Evolutionary conservation across 805 yeast genomes (phyloP), one percentile per base, ranked within the genome.

Genomic region (Candida arabinofermentans): DNA sequence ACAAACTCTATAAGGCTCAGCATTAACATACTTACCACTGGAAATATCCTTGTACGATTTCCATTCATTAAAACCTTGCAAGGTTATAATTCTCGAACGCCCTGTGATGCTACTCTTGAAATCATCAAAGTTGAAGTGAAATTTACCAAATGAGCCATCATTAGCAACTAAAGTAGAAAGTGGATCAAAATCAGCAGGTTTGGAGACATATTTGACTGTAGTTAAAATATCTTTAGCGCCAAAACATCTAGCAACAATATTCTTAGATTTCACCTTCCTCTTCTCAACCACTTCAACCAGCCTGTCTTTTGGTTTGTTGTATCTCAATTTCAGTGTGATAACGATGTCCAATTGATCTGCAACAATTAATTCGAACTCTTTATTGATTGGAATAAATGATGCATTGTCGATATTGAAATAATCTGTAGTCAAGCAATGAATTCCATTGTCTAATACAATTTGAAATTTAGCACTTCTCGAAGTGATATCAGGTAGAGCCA

Each of bases 101-200:
- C 86, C 83, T 14, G 72, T 75, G 35, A 85, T 68, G 24, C 71
- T 72, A 17, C 70, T 62, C 53, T 81, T 81, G 51, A 75, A 74
- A 42, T 75, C 77, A 19, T 73, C 71, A 53, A 84, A 82, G 35
- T 74, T 74, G 40, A 90, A 69, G 51, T 83, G 80, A 40, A 85
- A 76, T 54, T 91, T 73, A 8, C 88, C 96, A 70, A 86, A 89
- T 27, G 96, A 86, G 2, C 98, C 98, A 60, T 88, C 95, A 26
- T 72, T 70, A 2, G 97, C 96, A 48, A 88, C 73, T 41, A 75
- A 65, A 26, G 69, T 61, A 26, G 74, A 75, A 83, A 91, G 76
- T 2, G 72, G 65, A 64, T 85, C 95, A 21, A 50, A 43, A 4
- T 63, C 61, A 1, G 73, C 67, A 24, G 74, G 70, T 46, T 69